Evolutionary conservation across 148 eudicot species (phyloP).

Genomic region (Chenopodium suecicum): DNA sequence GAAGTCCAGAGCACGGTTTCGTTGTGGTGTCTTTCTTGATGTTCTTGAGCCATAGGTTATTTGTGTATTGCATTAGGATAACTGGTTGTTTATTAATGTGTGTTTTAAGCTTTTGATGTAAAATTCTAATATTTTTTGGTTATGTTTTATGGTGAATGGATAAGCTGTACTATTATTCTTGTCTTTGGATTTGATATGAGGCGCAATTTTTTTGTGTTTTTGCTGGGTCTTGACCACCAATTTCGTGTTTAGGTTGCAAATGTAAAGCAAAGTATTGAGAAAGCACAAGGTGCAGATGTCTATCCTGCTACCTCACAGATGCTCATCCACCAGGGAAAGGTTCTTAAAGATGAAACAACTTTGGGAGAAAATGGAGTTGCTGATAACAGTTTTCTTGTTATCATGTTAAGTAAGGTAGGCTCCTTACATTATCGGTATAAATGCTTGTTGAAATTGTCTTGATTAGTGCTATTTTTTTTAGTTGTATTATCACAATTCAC

Average conservation of each 20-base stretch:
- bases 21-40: too few species aligned
- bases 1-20: not conserved
- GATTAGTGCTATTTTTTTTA: not conserved
- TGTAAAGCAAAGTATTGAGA: slow-evolving; percentile 71
- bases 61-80: not conserved
- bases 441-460: not conserved
- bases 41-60: too few species aligned
- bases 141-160: not conserved
- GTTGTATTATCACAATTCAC: not conserved
- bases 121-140: not conserved
- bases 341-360: slow-evolving; percentile 71
- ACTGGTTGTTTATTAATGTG: not conserved
- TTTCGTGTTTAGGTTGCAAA: slow-evolving; percentile 52
- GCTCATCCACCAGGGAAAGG: slow-evolving; percentile 86
- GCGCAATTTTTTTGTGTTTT: not conserved
- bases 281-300: slow-evolving; percentile 55
- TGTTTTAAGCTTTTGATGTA: not conserved
- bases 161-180: not conserved
- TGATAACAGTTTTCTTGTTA: slow-evolving; percentile 62
- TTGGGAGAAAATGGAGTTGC: slow-evolving; percentile 67
- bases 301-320: slow-evolving; percentile 72
- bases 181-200: not conserved
- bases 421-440: not conserved
- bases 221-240: slow-evolving; percentile 1
- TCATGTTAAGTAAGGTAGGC: slow-evolving; percentile 67